Percentiles rank a stretch among this genome's conserved stretches.
Evolutionary conservation across 495 filamentous ascomycete genomes (phyloP).

Genomic region (Annulohypoxylon moriforme): DNA sequence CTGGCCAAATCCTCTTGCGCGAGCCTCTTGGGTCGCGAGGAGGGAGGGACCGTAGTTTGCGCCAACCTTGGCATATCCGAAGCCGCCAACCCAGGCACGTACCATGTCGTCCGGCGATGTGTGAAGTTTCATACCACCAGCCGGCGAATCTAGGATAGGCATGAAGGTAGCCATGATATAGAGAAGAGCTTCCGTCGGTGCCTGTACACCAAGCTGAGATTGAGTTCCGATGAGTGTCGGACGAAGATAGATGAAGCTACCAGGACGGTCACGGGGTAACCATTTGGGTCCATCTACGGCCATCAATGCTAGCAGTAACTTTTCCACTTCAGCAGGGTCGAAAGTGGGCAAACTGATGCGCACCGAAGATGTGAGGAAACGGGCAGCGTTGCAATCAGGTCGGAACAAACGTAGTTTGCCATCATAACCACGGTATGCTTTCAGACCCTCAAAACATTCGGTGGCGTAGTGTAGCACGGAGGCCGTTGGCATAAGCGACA

Average conservation of each 20-base stretch:
- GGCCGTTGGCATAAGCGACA: constrained; percentile 84
- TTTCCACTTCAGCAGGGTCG: constrained; percentile 74
- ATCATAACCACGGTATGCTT: constrained; percentile 85
- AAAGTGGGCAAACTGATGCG: constrained; percentile 85
- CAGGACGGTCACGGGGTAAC: constrained; percentile 75
- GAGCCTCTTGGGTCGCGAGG: constrained; percentile 78
- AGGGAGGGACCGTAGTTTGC: constrained; percentile 91
- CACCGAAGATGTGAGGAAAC: constrained; percentile 76
- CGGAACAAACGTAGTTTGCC: constrained; percentile 88
- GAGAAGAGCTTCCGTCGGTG: constrained; percentile 83
- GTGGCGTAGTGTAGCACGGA: constrained; percentile 92
- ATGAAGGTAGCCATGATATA: constrained; percentile 83
- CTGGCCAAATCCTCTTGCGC: constrained; percentile 79
- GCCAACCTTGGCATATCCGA: constrained; percentile 89
- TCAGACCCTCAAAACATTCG: constrained; percentile 92
- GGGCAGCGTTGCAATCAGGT: constrained; percentile 77
- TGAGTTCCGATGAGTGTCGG: constrained; percentile 89
- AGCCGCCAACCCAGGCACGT: constrained; percentile 92
- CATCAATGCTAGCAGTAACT: constrained; percentile 77
- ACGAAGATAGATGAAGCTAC: constrained; percentile 78
- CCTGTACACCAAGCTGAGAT: constrained; percentile 80
- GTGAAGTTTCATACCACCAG: constrained; percentile 77
- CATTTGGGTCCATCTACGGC: constrained; percentile 79
- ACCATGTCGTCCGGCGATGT: constrained; percentile 81
- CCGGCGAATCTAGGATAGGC: constrained; percentile 67